phyloP scores from a whole-genome alignment of 768 basidiomycete species.

The Mycena venus region DNA sequence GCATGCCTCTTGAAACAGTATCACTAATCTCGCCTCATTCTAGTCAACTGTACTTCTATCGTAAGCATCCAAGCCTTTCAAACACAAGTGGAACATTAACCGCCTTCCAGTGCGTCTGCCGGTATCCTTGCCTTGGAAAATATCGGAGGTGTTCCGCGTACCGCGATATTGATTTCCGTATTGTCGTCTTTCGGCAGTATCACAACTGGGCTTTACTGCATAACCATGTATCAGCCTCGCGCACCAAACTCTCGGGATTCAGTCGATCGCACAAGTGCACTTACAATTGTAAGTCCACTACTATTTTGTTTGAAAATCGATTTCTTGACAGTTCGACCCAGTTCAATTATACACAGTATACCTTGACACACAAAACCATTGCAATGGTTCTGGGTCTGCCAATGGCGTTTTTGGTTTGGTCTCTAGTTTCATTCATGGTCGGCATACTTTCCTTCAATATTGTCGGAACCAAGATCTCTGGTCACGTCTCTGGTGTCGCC shows the following conservation, averaged over 20 bases:
- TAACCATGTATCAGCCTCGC: constrained; percentile 8
- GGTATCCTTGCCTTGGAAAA: constrained; percentile 14
- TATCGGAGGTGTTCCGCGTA: constrained; percentile 1
- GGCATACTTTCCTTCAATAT: constrained; percentile 13
- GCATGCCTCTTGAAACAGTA: neutral
- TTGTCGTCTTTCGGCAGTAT: constrained; percentile 6
- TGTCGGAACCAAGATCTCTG: constrained; percentile 1
- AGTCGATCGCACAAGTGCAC: neutral
- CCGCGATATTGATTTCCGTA: constrained; percentile 15
- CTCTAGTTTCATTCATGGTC: constrained; percentile 5
- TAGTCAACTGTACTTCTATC: constrained; percentile 9
- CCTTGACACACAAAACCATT: constrained; percentile 13
- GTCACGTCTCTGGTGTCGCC: neutral
- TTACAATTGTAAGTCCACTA: neutral
- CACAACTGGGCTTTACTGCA: constrained; percentile 12
- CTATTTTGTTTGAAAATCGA: neutral
- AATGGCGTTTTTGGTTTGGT: constrained; percentile 24
- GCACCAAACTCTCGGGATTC: constrained; percentile 2
- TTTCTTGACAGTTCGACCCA: neutral
- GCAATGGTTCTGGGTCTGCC: constrained; percentile 11
- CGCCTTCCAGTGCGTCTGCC: constrained; percentile 4
- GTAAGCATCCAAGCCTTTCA: neutral
- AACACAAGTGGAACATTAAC: neutral
- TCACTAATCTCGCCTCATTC: neutral
- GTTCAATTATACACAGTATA: constrained; percentile 11